Conservation (phyloP, 768 basidiomycete genomes). For the Phylloporus sp. region DNA sequence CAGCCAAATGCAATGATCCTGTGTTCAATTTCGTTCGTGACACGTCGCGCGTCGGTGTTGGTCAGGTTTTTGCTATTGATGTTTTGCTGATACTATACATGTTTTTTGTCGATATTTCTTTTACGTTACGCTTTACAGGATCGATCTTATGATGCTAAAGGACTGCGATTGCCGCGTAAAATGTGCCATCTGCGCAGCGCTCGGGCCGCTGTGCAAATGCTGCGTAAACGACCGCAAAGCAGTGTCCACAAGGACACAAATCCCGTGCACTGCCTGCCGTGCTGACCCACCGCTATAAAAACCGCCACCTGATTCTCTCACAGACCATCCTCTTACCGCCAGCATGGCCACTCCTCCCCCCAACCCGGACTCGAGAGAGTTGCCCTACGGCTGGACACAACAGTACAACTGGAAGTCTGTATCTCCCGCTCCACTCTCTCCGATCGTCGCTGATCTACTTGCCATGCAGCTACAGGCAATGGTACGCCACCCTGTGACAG, state of each 20-base stretch:
- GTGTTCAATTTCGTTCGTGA: conserved; percentile 9
- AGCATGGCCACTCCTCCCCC: conserved; percentile 44
- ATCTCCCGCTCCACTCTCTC: conserved; percentile 1
- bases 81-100: conserved; percentile 23
- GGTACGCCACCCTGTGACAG: conserved; percentile 38
- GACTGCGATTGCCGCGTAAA: conserved; percentile 3
- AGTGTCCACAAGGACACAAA: conserved; percentile 26
- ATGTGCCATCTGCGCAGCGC: not conserved
- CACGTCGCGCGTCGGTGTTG: conserved; percentile 2
- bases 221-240: conserved; percentile 32
- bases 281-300: conserved; percentile 19
- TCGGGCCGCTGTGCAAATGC: conserved; percentile 15
- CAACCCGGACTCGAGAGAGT: conserved; percentile 51
- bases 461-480: conserved; percentile 53
- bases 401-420: conserved; percentile 67
- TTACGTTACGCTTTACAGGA: conserved; percentile 22
- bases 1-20: not conserved
- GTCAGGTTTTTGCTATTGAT: not conserved
- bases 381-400: conserved; percentile 64
- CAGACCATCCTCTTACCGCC: conserved; percentile 9
- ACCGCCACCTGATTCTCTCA: conserved; percentile 22
- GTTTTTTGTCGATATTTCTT: conserved; percentile 25
- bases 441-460: conserved; percentile 25
- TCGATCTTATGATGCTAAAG: not conserved
- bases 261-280: conserved; percentile 13